These are phyloP conservation scores for Solanum chaucha DNA, from an alignment of 257 asterid genomes.

Conservation along the genomic window DNA sequence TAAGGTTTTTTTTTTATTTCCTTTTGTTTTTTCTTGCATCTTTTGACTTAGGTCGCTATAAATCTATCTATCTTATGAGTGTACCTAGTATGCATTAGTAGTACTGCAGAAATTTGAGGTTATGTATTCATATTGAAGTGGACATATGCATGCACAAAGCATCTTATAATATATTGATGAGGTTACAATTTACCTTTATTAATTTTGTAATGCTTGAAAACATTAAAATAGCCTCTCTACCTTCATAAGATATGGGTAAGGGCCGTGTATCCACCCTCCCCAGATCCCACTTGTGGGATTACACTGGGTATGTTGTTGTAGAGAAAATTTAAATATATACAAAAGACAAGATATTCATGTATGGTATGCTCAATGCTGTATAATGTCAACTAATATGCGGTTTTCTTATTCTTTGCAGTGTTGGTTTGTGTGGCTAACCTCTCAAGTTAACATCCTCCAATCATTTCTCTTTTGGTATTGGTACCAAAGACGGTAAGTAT, in stretches of 20 bases:
- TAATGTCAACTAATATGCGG: background rate
- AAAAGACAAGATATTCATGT: background rate
- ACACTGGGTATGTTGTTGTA: background rate
- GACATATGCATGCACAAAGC: background rate
- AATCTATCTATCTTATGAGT: background rate
- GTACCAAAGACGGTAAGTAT: constrained; percentile 45
- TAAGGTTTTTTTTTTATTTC: background rate
- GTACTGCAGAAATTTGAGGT: background rate
- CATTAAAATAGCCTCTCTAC: background rate
- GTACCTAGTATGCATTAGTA: background rate
- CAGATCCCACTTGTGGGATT: background rate
- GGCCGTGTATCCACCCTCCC: background rate
- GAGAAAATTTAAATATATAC: background rate
- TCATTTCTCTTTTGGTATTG: constrained; percentile 44
- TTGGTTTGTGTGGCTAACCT: constrained; percentile 79
- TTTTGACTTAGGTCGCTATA: background rate
- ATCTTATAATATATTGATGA: background rate
- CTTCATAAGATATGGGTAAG: background rate
- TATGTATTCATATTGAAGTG: background rate
- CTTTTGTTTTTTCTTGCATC: background rate
- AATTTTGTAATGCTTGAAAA: background rate
- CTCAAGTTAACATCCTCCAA: constrained; percentile 57
- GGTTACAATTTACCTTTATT: background rate
- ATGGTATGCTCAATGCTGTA: background rate
- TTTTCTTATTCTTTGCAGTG: constrained; percentile 28